Evolutionary conservation across 306 rosid species (phyloP).

Genomic region (Ormosia semicastrata): DNA sequence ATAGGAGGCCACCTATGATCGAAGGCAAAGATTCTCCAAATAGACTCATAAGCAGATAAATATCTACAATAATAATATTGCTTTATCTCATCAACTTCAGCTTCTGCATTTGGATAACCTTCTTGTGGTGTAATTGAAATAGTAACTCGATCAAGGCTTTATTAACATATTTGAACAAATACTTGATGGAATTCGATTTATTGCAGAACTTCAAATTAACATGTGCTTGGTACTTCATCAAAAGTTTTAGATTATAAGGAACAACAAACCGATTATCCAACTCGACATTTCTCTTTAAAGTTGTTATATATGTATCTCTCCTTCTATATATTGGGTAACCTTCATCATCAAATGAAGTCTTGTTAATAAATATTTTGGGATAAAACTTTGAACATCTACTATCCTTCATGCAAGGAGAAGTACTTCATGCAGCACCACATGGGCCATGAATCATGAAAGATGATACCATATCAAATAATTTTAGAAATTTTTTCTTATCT

Average conservation of each 20-base stretch:
- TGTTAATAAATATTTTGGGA: background rate
- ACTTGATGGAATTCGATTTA: background rate
- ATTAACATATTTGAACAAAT: background rate
- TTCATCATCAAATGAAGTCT: background rate
- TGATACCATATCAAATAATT: rapidly evolving
- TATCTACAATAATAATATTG: background rate
- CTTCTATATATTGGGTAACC: background rate
- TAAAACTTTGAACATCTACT: background rate
- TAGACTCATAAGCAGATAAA: no score
- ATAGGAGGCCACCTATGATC: background rate
- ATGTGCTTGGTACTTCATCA: background rate
- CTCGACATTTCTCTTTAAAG: background rate
- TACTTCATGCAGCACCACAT: background rate
- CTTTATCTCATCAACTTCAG: background rate
- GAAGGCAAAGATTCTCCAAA: background rate
- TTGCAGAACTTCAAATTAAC: background rate
- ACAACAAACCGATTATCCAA: background rate
- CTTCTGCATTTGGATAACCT: no score
- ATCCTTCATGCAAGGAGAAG: background rate
- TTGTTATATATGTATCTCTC: background rate
- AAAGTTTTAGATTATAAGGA: background rate
- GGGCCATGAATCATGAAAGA: background rate
- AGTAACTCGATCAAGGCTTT: background rate
- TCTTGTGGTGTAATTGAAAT: no score
- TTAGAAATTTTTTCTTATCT: no score